Base-by-base conservation (phyloP, 805 yeast species). In the Lipomyces yamanashiensis region DNA sequence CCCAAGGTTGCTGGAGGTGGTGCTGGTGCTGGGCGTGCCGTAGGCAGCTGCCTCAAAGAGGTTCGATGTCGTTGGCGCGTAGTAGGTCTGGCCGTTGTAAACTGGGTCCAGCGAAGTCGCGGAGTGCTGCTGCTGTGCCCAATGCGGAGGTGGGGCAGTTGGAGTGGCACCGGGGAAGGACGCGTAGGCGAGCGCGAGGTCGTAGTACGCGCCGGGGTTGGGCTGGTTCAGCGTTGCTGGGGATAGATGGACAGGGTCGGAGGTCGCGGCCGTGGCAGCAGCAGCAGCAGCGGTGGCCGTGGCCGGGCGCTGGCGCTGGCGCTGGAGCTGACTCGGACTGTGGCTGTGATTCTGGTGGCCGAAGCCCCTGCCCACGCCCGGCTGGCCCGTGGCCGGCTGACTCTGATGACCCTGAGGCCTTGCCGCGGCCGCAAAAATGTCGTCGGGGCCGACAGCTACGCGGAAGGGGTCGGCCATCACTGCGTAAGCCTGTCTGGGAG, bases 11-110 rank as follows among this genome's bases (percentile, higher is more conserved):
- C 28, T 28, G 28, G 28, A 28, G 21, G 28, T 15, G 15, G 44
- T 2, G 34, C 28, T 47, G 53, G 19, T 36, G 54, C 54, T 8
- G 54, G 23, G 21, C 15, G 53, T 39, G 13, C 52, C 52, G 37
- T 15, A 45, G 36, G 59, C 59, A 37, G 59, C 59, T 45, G 59
- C 59, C 34, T 55, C 52, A 21, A 55, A 55, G 37, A 55, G 59
- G 45, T 45, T 34, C 15, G 59, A 47, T 7, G 58, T 54, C 34
- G 58, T 33, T 10, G 58, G 44, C 13, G 50, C 51, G 43, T 54
- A 54, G 58, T 54, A 54, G 28, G 28, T 28, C 28, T 28, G 28
- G 28, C 28, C 28, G 28, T 28, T 28, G 28, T 28, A 28, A 5
- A 28, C 28, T 2, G 28, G 28, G 28, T 28, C 28, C 5, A 28